These are phyloP conservation scores for Teratosphaeria pseudoeucalypti DNA, from an alignment of 2,329 filamentous ascomycete genomes.

Conservation along the genomic window DNA sequence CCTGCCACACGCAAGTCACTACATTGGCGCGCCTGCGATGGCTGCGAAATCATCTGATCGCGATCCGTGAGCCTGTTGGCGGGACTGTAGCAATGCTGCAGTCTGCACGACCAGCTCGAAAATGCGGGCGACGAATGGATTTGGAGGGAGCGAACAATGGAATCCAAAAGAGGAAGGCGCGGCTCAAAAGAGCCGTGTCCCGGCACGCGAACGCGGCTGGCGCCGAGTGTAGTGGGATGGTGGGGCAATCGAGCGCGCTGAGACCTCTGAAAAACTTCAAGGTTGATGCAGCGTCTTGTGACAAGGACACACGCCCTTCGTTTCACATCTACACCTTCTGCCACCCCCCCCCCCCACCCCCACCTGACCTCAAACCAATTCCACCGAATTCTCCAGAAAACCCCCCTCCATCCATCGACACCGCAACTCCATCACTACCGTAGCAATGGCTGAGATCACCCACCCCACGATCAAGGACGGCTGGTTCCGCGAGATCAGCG, in stretches of 20 bases:
- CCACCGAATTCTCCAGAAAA: neutral
- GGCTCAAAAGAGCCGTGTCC: neutral
- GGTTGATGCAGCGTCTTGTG: neutral
- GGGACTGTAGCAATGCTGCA: neutral
- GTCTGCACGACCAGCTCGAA: neutral
- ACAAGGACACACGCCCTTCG: neutral
- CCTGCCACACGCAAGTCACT: neutral
- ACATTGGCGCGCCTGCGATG: neutral
- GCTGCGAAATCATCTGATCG: neutral
- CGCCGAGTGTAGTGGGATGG: neutral
- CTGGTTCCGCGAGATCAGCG: constrained; percentile 98
- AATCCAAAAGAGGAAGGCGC: neutral
- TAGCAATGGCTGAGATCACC: constrained; percentile 55
- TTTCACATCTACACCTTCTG: neutral
- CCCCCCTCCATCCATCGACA: neutral
- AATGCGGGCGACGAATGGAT: no score
- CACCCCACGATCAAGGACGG: constrained; percentile 87
- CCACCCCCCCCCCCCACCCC: no score
- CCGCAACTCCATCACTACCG: neutral
- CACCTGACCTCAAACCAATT: neutral
- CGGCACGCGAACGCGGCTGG: neutral
- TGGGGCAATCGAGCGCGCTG: neutral
- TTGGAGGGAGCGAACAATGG: neutral
- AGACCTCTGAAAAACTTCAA: neutral
- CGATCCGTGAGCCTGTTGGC: neutral